Conservation (phyloP, 2,329 filamentous ascomycete genomes). For the Drechslerella dactyloides region DNA sequence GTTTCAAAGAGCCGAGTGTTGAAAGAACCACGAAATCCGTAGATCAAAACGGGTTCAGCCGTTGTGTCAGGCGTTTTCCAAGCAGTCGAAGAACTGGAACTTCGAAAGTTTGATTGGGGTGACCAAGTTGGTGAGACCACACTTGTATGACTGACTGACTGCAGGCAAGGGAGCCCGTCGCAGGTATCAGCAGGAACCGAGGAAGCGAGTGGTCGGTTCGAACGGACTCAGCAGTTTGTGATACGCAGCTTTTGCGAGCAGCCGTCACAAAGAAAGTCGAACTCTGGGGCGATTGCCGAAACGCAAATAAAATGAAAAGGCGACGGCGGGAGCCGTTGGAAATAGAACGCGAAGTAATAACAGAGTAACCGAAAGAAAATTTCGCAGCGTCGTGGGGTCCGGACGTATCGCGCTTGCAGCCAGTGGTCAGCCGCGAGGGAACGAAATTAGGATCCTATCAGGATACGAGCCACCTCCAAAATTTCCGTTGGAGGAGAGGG, state of each 20-base stretch:
- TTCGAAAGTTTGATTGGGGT: constrained; percentile 44
- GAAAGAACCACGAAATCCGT: neutral
- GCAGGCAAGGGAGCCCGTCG: constrained; percentile 16
- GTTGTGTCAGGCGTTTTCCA: neutral
- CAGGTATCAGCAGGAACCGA: constrained; percentile 36
- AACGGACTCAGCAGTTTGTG: constrained; percentile 45
- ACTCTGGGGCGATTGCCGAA: constrained; percentile 33
- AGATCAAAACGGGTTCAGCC: neutral
- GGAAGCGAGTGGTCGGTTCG: constrained; percentile 49
- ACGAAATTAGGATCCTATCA: constrained; percentile 42
- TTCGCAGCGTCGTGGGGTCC: constrained; percentile 15
- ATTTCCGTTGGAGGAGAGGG: constrained; percentile 39
- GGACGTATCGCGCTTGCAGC: constrained; percentile 29
- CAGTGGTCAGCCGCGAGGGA: constrained; percentile 18
- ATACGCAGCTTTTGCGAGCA: constrained; percentile 39
- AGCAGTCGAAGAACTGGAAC: constrained; percentile 25
- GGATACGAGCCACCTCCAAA: constrained; percentile 30
- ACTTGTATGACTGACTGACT: constrained; percentile 49
- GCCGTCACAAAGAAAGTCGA: constrained; percentile 31
- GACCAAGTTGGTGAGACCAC: constrained; percentile 50
- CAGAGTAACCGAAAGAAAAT: neutral
- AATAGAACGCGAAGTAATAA: too few relatives aligned
- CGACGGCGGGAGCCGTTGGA: neutral
- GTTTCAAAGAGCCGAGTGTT: neutral
- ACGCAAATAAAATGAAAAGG: constrained; percentile 15